A percentile compares a stretch with the other conserved stretches of the same genome.
Conservation (phyloP, 805 yeast genomes). For the Saccharomyces paradoxus region DNA sequence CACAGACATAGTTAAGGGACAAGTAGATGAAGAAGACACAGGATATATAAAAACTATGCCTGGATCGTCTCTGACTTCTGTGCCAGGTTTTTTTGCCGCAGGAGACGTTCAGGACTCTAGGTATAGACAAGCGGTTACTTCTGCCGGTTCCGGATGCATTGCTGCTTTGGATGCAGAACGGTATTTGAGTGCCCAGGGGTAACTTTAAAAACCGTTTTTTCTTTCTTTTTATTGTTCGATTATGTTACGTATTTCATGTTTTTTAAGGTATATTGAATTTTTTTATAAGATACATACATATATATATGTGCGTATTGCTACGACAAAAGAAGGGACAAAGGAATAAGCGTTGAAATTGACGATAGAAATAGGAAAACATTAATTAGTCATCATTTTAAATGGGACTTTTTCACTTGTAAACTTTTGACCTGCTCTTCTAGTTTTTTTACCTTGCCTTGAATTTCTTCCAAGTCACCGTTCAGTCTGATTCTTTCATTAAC, state of each 20-base stretch:
- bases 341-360: neutral
- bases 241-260: neutral
- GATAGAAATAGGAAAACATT: neutral
- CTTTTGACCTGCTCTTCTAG: constrained; percentile 69
- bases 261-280: neutral
- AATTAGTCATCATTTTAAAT: constrained; percentile 31
- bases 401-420: constrained; percentile 38
- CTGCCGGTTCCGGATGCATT: constrained; percentile 99
- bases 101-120: constrained; percentile 97
- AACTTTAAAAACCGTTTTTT: constrained; percentile 3
- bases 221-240: neutral
- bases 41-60: constrained; percentile 88
- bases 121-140: constrained; percentile 97
- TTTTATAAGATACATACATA: neutral
- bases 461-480: constrained; percentile 86
- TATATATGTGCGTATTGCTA: neutral
- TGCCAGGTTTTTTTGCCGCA: constrained; percentile 92
- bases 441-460: constrained; percentile 66
- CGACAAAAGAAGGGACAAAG: neutral
- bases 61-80: constrained; percentile 79
- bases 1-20: constrained; percentile 68
- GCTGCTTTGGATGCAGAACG: constrained; percentile 95
- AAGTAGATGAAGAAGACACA: constrained; percentile 72
- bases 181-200: constrained; percentile 55
- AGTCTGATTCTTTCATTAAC: constrained; percentile 90